Percentiles rank a stretch among this genome's conserved stretches.
phyloP scores from a whole-genome alignment of 2,329 filamentous ascomycete species.

The Emergomyces pasteurianus region DNA sequence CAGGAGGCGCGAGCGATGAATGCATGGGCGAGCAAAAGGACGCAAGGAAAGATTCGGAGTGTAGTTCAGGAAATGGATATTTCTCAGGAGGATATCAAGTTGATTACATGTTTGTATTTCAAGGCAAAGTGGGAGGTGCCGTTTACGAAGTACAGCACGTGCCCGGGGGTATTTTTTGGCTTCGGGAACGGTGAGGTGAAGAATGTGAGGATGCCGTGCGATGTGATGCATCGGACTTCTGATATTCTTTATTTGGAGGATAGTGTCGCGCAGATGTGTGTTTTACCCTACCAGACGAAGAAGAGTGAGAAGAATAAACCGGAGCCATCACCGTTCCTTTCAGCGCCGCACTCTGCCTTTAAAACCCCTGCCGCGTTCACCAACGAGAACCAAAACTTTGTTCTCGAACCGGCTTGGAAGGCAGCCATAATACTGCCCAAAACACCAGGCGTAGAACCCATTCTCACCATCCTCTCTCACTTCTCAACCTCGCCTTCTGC shows the following conservation, averaged over 20 bases:
- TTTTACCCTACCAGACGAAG: slow-evolving; percentile 2
- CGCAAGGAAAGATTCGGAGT: slow-evolving; percentile 1
- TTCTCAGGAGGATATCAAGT: not conserved
- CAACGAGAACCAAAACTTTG: not conserved
- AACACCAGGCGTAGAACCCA: not conserved
- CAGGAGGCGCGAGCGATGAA: slow-evolving; percentile 1
- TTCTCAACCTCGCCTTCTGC: not conserved
- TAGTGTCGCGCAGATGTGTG: slow-evolving; percentile 4
- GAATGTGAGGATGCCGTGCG: not conserved
- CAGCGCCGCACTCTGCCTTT: not conserved
- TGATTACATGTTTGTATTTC: slow-evolving; percentile 5
- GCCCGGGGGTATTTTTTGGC: not conserved
- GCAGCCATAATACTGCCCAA: slow-evolving; percentile 7
- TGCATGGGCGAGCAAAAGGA: not conserved
- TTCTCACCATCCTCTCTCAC: slow-evolving; percentile 1
- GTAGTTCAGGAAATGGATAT: not conserved
- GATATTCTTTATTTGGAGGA: slow-evolving; percentile 3
- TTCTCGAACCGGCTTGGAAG: not conserved
- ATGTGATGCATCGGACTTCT: slow-evolving; percentile 1
- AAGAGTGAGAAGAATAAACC: not conserved
- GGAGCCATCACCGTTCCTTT: not conserved
- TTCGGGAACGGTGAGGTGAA: not conserved
- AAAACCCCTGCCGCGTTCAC: not conserved
- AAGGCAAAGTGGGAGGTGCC: slow-evolving; percentile 2
- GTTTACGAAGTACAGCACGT: not conserved